These are phyloP conservation scores for Telfairia occidentalis DNA, from an alignment of 331 rosid species.

Conservation along the genomic window DNA sequence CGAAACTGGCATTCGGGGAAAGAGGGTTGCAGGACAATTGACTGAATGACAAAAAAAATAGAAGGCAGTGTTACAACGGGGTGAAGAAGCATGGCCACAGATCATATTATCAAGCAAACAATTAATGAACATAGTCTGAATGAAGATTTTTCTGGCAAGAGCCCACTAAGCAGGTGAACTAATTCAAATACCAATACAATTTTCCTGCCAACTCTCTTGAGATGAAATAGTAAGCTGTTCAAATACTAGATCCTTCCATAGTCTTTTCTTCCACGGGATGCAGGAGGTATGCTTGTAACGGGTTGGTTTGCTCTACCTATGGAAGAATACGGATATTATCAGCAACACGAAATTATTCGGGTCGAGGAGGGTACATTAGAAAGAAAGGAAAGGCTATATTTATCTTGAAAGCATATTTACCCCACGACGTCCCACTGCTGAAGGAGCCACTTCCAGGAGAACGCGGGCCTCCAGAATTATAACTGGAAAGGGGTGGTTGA, in stretches of 20 bases:
- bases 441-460: conserved; percentile 70
- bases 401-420: conserved; percentile 27
- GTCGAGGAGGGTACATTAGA: background rate
- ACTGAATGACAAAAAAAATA: background rate
- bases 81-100: conserved; percentile 2
- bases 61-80: background rate
- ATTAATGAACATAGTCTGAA: conserved; percentile 6
- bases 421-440: conserved; percentile 64
- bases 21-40: background rate
- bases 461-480: conserved; percentile 52
- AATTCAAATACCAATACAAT: conserved; percentile 15
- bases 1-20: background rate
- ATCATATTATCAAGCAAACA: conserved; percentile 10
- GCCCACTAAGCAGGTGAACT: conserved; percentile 35
- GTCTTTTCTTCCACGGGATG: conserved; percentile 83
- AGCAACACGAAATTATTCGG: background rate
- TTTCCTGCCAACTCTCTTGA: conserved; percentile 25
- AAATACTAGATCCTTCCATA: conserved; percentile 58
- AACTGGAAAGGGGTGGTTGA: conserved; percentile 55
- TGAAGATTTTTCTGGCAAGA: conserved; percentile 7
- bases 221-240: conserved; percentile 21
- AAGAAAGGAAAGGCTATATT: background rate
- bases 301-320: conserved; percentile 80
- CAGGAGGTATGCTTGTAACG: conserved; percentile 61
- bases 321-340: background rate